phyloP scores from a whole-genome alignment of 176 grass and related monocot genomes.

The Oryza officinalis region DNA sequence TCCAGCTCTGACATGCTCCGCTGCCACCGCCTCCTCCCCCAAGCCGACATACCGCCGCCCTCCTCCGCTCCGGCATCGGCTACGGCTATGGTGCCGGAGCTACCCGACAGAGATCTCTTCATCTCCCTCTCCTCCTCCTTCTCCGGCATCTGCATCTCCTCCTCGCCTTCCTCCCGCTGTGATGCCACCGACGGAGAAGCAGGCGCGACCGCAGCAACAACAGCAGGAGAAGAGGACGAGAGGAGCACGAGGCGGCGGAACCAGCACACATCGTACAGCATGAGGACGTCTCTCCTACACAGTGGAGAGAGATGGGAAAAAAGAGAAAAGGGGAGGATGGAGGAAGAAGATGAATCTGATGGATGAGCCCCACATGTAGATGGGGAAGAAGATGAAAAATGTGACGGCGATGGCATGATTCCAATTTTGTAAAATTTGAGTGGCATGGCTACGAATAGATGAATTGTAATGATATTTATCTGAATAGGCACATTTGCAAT shows the following conservation, averaged over 20 bases:
- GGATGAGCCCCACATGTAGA: too few species aligned
- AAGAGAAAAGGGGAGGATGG: too few species aligned
- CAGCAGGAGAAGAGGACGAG: neutral
- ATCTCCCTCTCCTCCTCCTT: neutral
- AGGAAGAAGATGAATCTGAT: too few species aligned
- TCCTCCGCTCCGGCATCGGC: neutral
- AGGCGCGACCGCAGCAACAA: neutral
- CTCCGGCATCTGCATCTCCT: neutral
- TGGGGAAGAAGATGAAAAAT: too few species aligned
- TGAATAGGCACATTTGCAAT: too few species aligned
- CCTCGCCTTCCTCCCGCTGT: neutral
- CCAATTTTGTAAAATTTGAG: too few species aligned
- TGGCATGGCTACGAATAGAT: too few species aligned
- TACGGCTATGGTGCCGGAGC: conserved; percentile 46
- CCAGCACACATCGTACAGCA: conserved; percentile 70
- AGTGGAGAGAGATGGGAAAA: too few species aligned
- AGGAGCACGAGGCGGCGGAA: conserved; percentile 62
- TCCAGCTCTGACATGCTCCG: conserved; percentile 83
- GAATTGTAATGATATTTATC: too few species aligned
- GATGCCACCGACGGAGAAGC: neutral
- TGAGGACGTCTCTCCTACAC: conserved; percentile 24
- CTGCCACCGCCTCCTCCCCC: conserved; percentile 5
- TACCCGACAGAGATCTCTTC: neutral
- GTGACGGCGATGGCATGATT: too few species aligned
- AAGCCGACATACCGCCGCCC: neutral